Percentiles rank a stretch among this genome's conserved stretches.
phyloP scores from a whole-genome alignment of 2,329 filamentous ascomycete genomes.

The Fonsecaea nubica region DNA sequence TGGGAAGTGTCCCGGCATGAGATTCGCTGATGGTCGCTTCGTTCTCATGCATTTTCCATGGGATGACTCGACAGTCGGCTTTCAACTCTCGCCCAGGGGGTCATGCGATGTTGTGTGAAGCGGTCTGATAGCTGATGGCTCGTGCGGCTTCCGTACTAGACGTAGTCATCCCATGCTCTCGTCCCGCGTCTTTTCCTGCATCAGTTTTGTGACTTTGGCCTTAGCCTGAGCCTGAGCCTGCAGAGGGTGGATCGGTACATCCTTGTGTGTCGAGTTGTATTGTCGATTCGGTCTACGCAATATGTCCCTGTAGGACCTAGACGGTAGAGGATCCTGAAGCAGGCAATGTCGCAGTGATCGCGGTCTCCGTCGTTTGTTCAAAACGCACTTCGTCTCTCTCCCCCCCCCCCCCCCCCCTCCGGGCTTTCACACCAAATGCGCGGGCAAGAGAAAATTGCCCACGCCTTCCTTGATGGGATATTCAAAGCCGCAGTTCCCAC shows the following conservation, averaged over 20 bases:
- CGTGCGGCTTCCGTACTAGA: background rate
- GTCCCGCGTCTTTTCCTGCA: background rate
- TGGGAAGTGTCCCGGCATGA: background rate
- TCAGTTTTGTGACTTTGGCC: too few relatives aligned
- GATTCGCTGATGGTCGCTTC: background rate
- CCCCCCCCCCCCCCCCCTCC: too few relatives aligned
- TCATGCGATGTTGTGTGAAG: background rate
- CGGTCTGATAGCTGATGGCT: background rate
- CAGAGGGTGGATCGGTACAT: background rate
- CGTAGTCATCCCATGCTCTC: background rate
- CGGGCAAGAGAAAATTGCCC: conserved; percentile 92
- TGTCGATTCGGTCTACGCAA: background rate
- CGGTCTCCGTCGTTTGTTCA: background rate
- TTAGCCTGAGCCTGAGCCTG: background rate
- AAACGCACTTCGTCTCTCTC: background rate
- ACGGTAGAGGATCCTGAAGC: too few relatives aligned
- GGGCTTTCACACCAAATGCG: conserved; percentile 72
- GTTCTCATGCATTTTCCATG: background rate
- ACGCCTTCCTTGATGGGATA: conserved; percentile 96
- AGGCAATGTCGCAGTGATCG: background rate
- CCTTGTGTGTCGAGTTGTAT: background rate
- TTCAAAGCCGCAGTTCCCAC: conserved; percentile 89
- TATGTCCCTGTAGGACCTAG: background rate
- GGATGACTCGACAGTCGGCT: background rate
- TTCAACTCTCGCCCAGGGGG: background rate